Evolutionary conservation across 2,329 filamentous ascomycete genomes (phyloP), one percentile per base, ranked within the genome.

Genomic region (Neocatenulostroma microsporum): DNA sequence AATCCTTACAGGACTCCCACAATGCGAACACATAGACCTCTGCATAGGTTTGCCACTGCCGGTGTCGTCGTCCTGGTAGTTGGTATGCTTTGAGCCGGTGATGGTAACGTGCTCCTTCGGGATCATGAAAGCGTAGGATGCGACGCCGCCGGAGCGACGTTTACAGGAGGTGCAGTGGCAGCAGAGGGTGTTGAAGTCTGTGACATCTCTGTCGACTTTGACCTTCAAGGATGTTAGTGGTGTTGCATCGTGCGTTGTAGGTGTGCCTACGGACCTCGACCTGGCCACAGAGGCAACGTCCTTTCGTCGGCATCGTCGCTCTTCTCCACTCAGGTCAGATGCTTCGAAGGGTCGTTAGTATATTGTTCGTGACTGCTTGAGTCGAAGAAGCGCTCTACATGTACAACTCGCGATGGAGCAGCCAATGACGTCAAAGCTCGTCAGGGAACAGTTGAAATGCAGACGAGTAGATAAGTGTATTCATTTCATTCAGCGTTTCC

Each of bases 131-230:
- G 45, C 45, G 29, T 38, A 46, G 6, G 44, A 46, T 13, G 46
- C 44, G n/a, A 48, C 33, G 28, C 46, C 46, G 8, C 44, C 44
- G 3, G 35, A 42, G 5, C 46, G 30, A 18, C 44, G 39, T 29
- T 48, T 46, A 39, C 46, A 48, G 28, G 31, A 35, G 18, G 30
- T 23, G 44, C 46, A 48, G 31, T 45, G 39, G 41, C 46, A 48
- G 10, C 40, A 39, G 9, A 48, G 32, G 19, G 33, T 44, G 8
- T 39, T 15, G 30, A 42, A 39, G n/a, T 24, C 23, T n/a, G 8
- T 24, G 8, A 24, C n/a, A 8, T 8, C 9, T n/a, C n/a, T 24
- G 23, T 24, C n/a, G 23, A 24, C 23, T 24, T 8, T n/a, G n/a
- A 24, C 23, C 23, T 24, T 24, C 9, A 24, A 8, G 23, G 23